phyloP scores from a whole-genome alignment of 108 stramenopile species.

The Cyclostephanos tholiformis region DNA sequence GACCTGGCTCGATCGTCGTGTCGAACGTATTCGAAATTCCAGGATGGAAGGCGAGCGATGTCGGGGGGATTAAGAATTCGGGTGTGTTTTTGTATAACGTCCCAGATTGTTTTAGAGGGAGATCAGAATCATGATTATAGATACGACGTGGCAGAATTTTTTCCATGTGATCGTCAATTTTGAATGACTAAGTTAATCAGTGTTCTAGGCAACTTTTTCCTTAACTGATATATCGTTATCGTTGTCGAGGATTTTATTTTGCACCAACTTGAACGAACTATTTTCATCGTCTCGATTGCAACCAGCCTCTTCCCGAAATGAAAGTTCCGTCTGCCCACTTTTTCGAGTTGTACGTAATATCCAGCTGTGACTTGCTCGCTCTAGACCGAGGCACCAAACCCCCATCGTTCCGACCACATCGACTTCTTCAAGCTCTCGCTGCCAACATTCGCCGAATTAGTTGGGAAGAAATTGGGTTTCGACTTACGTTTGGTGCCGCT shows the following conservation, averaged over 20 bases:
- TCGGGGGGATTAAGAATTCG: no score
- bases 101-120: no score
- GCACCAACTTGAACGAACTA: neutral
- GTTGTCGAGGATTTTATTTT: no score
- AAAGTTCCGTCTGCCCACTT: conserved; percentile 1
- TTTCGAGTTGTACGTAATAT: neutral
- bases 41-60: conserved; percentile 47
- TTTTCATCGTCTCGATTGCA: neutral
- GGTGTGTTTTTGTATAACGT: no score
- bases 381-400: no score
- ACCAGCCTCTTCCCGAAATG: no score
- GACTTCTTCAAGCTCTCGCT: neutral
- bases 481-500: neutral
- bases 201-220: no score
- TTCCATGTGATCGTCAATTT: no score
- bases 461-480: conserved; percentile 7
- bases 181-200: no score
- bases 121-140: no score
- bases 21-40: conserved; percentile 70
- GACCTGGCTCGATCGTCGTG: conserved; percentile 56
- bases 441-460: neutral
- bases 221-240: neutral
- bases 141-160: no score
- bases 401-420: neutral
- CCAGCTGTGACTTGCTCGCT: no score